Evolutionary conservation across 768 basidiomycete species (phyloP).

Genomic region (Xerocomellus intermedius): DNA sequence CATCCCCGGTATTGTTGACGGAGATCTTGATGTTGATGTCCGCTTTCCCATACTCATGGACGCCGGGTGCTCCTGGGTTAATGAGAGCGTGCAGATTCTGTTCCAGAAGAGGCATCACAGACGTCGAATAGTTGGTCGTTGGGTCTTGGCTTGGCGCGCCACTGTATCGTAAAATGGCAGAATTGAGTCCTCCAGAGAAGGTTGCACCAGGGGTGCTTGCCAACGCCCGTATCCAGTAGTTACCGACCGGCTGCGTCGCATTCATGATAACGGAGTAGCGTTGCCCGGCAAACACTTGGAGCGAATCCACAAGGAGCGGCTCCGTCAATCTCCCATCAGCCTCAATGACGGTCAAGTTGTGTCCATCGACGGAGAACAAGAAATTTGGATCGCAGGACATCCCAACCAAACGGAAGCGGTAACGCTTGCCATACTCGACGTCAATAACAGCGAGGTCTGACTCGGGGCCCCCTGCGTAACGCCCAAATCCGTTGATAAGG

Average conservation of each 20-base stretch:
- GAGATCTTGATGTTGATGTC: slow-evolving; percentile 37
- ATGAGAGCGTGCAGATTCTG: slow-evolving; percentile 24
- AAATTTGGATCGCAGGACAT: slow-evolving; percentile 46
- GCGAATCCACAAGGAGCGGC: slow-evolving; percentile 42
- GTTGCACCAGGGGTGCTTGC: slow-evolving; percentile 23
- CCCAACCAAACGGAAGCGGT: slow-evolving; percentile 48
- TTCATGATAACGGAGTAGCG: slow-evolving; percentile 43
- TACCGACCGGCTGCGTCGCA: slow-evolving; percentile 44
- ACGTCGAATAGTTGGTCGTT: slow-evolving; percentile 31
- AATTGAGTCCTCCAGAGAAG: slow-evolving; percentile 45
- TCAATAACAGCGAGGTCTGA: slow-evolving; percentile 38
- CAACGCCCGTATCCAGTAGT: slow-evolving; percentile 54
- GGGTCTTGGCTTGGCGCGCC: slow-evolving; percentile 44
- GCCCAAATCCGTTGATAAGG: slow-evolving; percentile 33
- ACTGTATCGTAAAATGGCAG: slow-evolving; percentile 51
- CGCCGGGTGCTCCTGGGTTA: slow-evolving; percentile 38
- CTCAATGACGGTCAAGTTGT: slow-evolving; percentile 41
- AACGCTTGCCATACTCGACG: slow-evolving; percentile 39
- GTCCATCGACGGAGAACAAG: slow-evolving; percentile 46
- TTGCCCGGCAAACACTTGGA: slow-evolving; percentile 36
- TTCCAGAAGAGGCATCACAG: slow-evolving; percentile 31
- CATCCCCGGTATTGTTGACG: slow-evolving; percentile 3
- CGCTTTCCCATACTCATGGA: slow-evolving; percentile 37
- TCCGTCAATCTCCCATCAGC: slow-evolving; percentile 44
- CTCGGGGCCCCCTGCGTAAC: slow-evolving; percentile 36